Evolutionary conservation across 352 stramenopile genomes (phyloP), one percentile per base, ranked within the genome.

Genomic region (Thalassiosira hispida): DNA sequence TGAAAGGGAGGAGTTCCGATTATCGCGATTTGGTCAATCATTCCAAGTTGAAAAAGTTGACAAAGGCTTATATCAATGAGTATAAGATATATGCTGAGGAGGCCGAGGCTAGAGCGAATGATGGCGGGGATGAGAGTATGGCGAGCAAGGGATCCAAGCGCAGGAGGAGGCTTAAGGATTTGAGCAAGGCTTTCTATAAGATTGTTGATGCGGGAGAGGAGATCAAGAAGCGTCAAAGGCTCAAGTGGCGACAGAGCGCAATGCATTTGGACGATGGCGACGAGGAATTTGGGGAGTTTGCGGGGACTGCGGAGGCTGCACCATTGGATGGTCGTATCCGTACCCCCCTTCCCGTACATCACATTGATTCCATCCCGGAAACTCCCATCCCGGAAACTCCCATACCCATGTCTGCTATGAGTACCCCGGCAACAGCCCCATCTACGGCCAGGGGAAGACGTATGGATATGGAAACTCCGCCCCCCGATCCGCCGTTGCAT

Each of bases 21-120:
- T 79, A 67, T 65, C 47, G 46, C 16, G 69, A 73, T 44, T 74
- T 87, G 8, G 62, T 62, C 1, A 73, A 51, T 40, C 47, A 81
- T 51, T 59, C 52, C 8, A 72, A 82, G 59, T 67, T 72, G 52
- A 44, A 67, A 14, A 16, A 38, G 8, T 73, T 81, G 64, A 81
- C 53, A 22, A 52, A 22, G n/a, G 66, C 59, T 2, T 81, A 77
- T 77, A 61, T 71, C 38, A 3, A 35, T 1, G 64, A 81, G 23
- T 77, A 77, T 23, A 71, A 61, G n/a, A 22, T 44, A 22, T 29
- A 61, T 33, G 29, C 12, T 23, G 53, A 60, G 18, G 18, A 72
- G 23, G 29, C 70, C 52, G 35, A 69, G 62, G 57, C 4, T 29
- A 22, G 42, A 3, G 11, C 3, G 11, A 51, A 62, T 22, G 56